A percentile compares a stretch with the other conserved stretches of the same genome.
phyloP scores from a whole-genome alignment of 2,329 filamentous ascomycete genomes.

The Hypoxylon sp. region DNA sequence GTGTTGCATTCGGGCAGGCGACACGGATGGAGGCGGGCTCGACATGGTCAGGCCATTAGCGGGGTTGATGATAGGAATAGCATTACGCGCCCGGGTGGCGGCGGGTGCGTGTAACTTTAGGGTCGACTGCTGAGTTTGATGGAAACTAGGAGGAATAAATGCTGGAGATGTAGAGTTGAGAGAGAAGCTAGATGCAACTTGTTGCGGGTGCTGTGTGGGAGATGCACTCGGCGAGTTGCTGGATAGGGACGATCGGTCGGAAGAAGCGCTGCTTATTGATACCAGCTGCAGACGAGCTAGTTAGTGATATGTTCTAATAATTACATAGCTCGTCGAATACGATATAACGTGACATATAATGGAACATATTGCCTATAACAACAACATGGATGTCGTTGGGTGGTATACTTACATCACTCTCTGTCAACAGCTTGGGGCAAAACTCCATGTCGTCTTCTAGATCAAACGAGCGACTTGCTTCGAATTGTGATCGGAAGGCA shows the following conservation, averaged over 20 bases:
- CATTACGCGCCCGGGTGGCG: constrained; percentile 90
- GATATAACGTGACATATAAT: background rate
- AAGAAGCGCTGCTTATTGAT: constrained; percentile 89
- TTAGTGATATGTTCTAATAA: constrained; percentile 23
- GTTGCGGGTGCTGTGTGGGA: constrained; percentile 88
- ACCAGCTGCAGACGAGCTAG: constrained; percentile 75
- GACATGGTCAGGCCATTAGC: constrained; percentile 89
- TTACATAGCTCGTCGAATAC: constrained; percentile 1
- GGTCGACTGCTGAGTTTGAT: constrained; percentile 71
- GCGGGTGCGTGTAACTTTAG: constrained; percentile 92
- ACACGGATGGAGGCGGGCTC: constrained; percentile 84
- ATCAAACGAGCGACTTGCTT: constrained; percentile 93
- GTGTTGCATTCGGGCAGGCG: constrained; percentile 73
- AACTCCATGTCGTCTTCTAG: constrained; percentile 97
- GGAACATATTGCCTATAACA: constrained; percentile 22
- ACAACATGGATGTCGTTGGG: constrained; percentile 14
- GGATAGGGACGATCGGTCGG: constrained; percentile 93
- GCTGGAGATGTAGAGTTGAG: constrained; percentile 76
- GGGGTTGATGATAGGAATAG: constrained; percentile 98
- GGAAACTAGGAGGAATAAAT: constrained; percentile 75
- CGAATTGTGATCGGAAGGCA: constrained; percentile 88
- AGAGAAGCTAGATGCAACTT: constrained; percentile 83
- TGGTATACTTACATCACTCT: constrained; percentile 83
- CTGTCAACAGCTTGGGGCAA: constrained; percentile 91
- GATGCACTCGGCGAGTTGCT: constrained; percentile 95